phyloP scores from a whole-genome alignment of 2,329 filamentous ascomycete genomes.

The Tolypocladium amazonense region DNA sequence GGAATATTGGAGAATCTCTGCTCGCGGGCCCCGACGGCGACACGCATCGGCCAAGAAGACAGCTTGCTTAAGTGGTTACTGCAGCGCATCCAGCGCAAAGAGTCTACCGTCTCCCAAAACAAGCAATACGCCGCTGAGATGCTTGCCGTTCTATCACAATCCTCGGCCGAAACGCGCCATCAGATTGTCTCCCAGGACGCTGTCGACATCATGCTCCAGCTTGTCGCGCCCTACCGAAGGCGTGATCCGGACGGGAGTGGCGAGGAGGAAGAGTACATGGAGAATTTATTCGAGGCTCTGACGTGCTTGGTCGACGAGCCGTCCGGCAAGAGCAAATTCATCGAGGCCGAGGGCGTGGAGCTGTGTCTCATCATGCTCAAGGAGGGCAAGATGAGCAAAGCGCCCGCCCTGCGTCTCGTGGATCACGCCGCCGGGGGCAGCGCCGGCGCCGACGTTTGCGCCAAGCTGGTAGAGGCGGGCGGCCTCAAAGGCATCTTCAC shows the following conservation, averaged over 20 bases:
- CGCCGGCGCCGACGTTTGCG: slow-evolving; percentile 53
- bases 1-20: slow-evolving; percentile 78
- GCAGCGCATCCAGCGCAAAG: slow-evolving; percentile 56
- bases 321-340: slow-evolving; percentile 66
- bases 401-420: slow-evolving; percentile 66
- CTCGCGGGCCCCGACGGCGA: slow-evolving; percentile 56
- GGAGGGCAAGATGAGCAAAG: slow-evolving; percentile 75
- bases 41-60: slow-evolving; percentile 60
- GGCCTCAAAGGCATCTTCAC: slow-evolving; percentile 80
- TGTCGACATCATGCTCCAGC: slow-evolving; percentile 69
- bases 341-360: slow-evolving; percentile 87
- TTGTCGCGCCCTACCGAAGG: slow-evolving; percentile 75
- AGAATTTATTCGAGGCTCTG: slow-evolving; percentile 83
- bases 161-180: slow-evolving; percentile 53
- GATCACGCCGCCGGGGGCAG: slow-evolving; percentile 61
- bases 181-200: slow-evolving; percentile 57
- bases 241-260: slow-evolving; percentile 76
- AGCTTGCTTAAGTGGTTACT: slow-evolving; percentile 69
- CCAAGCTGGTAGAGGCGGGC: slow-evolving; percentile 68
- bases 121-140: slow-evolving; percentile 93
- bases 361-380: slow-evolving; percentile 85
- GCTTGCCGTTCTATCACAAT: slow-evolving; percentile 77
- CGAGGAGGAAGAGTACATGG: slow-evolving; percentile 89
- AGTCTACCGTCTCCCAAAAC: slow-evolving; percentile 69
- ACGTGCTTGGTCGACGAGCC: slow-evolving; percentile 70